These are phyloP conservation scores for Cryptosporidium xiaoi DNA, from an alignment of 169 alveolate species.

Conservation along the genomic window DNA sequence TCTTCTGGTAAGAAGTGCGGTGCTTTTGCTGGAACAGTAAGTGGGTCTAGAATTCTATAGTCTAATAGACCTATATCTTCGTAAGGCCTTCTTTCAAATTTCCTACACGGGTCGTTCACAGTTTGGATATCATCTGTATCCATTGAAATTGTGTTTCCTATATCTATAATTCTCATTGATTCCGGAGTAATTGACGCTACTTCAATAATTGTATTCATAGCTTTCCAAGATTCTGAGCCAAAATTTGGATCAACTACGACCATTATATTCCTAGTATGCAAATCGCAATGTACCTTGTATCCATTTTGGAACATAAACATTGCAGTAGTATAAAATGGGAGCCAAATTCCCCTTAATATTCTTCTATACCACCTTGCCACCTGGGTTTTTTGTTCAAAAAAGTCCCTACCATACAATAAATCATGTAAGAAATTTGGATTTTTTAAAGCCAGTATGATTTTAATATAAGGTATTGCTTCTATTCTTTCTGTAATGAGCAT, in stretches of 20 bases:
- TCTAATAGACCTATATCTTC: constrained; percentile 67
- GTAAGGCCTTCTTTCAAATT: constrained; percentile 67
- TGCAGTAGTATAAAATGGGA: constrained; percentile 62
- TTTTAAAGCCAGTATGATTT: constrained; percentile 30
- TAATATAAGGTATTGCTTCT: constrained; percentile 60
- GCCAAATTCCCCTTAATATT: constrained; percentile 61
- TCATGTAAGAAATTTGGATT: constrained; percentile 23
- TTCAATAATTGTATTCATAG: constrained; percentile 37
- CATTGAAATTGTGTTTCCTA: constrained; percentile 71
- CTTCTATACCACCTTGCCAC: constrained; percentile 70
- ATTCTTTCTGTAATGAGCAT: constrained; percentile 40
- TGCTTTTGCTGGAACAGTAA: constrained; percentile 66
- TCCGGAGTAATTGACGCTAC: constrained; percentile 43
- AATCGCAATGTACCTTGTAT: constrained; percentile 52
- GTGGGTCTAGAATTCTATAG: constrained; percentile 41
- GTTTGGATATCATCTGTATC: constrained; percentile 23
- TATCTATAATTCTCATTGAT: constrained; percentile 58
- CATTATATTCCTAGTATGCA: constrained; percentile 71
- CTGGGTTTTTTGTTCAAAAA: constrained; percentile 45
- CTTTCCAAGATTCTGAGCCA: constrained; percentile 50
- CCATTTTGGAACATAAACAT: constrained; percentile 69
- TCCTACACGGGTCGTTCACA: constrained; percentile 58
- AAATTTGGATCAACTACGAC: constrained; percentile 44
- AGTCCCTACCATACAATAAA: constrained; percentile 31
- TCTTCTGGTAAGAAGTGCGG: constrained; percentile 51